These are phyloP conservation scores for Rubia peregrina DNA, from an alignment of 305 asterid genomes.

Conservation along the genomic window DNA sequence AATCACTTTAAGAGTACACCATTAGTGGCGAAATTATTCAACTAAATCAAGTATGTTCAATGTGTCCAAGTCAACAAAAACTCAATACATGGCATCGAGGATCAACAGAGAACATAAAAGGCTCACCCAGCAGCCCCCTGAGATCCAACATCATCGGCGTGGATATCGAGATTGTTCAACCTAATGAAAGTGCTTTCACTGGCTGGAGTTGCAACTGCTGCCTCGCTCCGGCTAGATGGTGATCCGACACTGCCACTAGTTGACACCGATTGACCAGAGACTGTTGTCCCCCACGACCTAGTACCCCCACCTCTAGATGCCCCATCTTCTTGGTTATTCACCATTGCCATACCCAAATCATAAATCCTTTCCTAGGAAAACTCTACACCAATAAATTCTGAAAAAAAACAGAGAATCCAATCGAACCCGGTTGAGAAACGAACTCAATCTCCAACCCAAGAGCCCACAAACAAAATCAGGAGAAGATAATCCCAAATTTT, in stretches of 20 bases:
- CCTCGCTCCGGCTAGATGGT: constrained; percentile 86
- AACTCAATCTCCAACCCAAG: neutral
- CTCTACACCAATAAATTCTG: neutral
- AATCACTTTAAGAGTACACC: neutral
- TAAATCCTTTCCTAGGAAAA: constrained; percentile 11
- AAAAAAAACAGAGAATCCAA: constrained; percentile 1
- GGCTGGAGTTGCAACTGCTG: constrained; percentile 56
- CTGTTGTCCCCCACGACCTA: constrained; percentile 77
- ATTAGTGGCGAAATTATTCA: neutral
- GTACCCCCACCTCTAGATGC: constrained; percentile 54
- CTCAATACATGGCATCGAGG: neutral
- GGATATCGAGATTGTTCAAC: constrained; percentile 64
- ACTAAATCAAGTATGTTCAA: neutral
- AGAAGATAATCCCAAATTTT: neutral
- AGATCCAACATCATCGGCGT: constrained; percentile 83
- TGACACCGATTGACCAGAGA: constrained; percentile 84
- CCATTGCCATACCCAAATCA: constrained; percentile 32
- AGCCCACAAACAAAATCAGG: neutral
- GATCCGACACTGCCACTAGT: constrained; percentile 93
- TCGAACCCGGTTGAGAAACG: too few relatives aligned
- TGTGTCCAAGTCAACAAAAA: constrained; percentile 3
- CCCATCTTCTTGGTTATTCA: constrained; percentile 61
- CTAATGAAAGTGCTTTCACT: constrained; percentile 49
- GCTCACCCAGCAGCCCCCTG: constrained; percentile 82
- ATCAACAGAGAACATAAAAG: constrained; percentile 8